Conservation (phyloP, 768 basidiomycete species). For the Fomitopsis pulvina region DNA sequence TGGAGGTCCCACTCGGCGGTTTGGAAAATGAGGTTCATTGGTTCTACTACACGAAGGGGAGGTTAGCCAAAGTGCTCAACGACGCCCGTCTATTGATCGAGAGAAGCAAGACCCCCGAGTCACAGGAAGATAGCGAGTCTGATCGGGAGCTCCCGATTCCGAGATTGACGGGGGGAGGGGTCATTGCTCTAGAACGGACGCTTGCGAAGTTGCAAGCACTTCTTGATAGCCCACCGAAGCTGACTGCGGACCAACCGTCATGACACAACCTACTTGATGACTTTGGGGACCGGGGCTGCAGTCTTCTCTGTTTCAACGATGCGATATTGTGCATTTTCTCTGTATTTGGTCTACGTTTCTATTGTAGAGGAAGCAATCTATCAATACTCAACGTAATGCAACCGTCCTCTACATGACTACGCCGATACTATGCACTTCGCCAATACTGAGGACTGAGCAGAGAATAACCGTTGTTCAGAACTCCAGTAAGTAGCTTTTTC, state of each 20-base stretch:
- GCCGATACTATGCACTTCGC: too few relatives aligned
- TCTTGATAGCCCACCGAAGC: conserved; percentile 8
- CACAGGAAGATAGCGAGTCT: conserved; percentile 25
- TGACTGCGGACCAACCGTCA: not conserved
- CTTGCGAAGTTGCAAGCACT: conserved; percentile 56
- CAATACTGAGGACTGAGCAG: too few relatives aligned
- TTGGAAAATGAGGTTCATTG: conserved; percentile 67
- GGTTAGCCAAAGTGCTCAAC: conserved; percentile 60
- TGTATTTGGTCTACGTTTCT: too few relatives aligned
- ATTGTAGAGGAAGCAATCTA: too few relatives aligned
- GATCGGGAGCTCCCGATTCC: conserved; percentile 55
- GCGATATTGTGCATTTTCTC: too few relatives aligned
- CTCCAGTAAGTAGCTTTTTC: too few relatives aligned
- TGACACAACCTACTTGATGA: not conserved
- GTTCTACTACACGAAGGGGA: conserved; percentile 61
- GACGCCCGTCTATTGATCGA: conserved; percentile 60
- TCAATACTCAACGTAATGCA: too few relatives aligned
- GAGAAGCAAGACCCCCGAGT: conserved; percentile 55
- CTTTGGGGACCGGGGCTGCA: not conserved
- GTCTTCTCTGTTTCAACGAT: not conserved
- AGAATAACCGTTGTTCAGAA: too few relatives aligned
- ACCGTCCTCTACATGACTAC: too few relatives aligned
- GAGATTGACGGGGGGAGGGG: conserved; percentile 72
- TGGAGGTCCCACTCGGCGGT: conserved; percentile 69
- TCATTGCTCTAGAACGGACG: conserved; percentile 72